phyloP scores from a whole-genome alignment of 805 yeast genomes.

The Yarrowia sp. region DNA sequence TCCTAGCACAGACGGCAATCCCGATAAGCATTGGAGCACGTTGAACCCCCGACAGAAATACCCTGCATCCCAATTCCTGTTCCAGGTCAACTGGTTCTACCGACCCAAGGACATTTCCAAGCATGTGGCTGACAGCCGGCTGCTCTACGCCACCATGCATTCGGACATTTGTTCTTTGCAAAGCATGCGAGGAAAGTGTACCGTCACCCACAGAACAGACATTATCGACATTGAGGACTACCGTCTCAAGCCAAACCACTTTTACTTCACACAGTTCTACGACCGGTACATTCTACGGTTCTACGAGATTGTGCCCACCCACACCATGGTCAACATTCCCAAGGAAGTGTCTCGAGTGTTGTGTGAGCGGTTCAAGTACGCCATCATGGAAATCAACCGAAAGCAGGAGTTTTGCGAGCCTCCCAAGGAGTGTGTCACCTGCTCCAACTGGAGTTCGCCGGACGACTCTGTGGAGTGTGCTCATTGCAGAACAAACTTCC shows the following conservation, averaged over 20 bases:
- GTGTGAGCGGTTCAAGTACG: slow-evolving; percentile 70
- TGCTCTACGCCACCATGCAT: slow-evolving; percentile 84
- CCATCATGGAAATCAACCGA: slow-evolving; percentile 75
- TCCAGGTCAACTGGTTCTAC: slow-evolving; percentile 89
- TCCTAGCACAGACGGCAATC: slow-evolving; percentile 17
- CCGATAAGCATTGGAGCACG: slow-evolving; percentile 24
- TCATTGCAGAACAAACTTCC: slow-evolving; percentile 73
- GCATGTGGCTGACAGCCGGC: slow-evolving; percentile 70
- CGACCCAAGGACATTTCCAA: slow-evolving; percentile 84
- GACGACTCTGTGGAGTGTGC: slow-evolving; percentile 80
- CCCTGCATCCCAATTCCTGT: slow-evolving; percentile 61
- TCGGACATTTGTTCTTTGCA: slow-evolving; percentile 79
- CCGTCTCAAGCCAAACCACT: slow-evolving; percentile 66
- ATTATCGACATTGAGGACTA: slow-evolving; percentile 65
- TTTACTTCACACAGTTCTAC: slow-evolving; percentile 84
- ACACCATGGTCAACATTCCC: slow-evolving; percentile 63
- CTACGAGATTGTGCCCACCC: slow-evolving; percentile 78
- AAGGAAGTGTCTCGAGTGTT: slow-evolving; percentile 65
- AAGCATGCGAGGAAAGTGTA: slow-evolving; percentile 76
- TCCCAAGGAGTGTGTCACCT: slow-evolving; percentile 73
- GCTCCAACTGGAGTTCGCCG: slow-evolving; percentile 85
- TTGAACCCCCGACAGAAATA: slow-evolving; percentile 45
- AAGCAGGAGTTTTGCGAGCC: slow-evolving; percentile 67
- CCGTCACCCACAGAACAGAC: slow-evolving; percentile 72
- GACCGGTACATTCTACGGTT: slow-evolving; percentile 85